Percentiles rank a stretch among this genome's conserved stretches.
phyloP scores from a whole-genome alignment of 1,139 yeast genomes.

The Magnusiomyces tetraspermus region DNA sequence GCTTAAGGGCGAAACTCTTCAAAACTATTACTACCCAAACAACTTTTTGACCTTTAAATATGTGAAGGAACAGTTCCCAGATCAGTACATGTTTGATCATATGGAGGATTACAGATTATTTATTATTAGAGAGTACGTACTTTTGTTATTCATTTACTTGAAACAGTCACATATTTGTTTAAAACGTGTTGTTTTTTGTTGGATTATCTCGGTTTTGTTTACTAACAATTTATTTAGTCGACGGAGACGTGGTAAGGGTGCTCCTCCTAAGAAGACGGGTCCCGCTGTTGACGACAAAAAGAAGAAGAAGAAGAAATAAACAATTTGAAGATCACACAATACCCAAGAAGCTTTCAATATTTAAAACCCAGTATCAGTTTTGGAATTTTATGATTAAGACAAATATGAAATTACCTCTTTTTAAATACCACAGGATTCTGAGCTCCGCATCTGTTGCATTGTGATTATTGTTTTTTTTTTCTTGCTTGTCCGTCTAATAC shows the following conservation, averaged over 20 bases:
- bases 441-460: no score
- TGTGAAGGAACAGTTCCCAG: conserved; percentile 49
- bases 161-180: not conserved
- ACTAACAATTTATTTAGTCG: conserved; percentile 29
- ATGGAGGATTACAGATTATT: conserved; percentile 49
- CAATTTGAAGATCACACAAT: no score
- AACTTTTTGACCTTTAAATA: conserved; percentile 50
- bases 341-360: no score
- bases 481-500: no score
- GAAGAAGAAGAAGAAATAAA: conserved; percentile 27
- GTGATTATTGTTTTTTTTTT: no score
- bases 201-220: not conserved
- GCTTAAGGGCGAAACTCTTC: conserved; percentile 64
- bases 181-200: not conserved
- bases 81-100: conserved; percentile 57
- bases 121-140: conserved; percentile 24
- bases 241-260: conserved; percentile 86
- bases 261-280: conserved; percentile 66
- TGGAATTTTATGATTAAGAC: no score
- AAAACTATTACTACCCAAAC: conserved; percentile 68
- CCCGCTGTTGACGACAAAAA: conserved; percentile 30
- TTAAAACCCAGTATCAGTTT: no score
- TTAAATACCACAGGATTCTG: no score
- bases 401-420: no score
- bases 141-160: not conserved